phyloP scores from a whole-genome alignment of 2,329 filamentous ascomycete species.

The Exophiala aquamarina region DNA sequence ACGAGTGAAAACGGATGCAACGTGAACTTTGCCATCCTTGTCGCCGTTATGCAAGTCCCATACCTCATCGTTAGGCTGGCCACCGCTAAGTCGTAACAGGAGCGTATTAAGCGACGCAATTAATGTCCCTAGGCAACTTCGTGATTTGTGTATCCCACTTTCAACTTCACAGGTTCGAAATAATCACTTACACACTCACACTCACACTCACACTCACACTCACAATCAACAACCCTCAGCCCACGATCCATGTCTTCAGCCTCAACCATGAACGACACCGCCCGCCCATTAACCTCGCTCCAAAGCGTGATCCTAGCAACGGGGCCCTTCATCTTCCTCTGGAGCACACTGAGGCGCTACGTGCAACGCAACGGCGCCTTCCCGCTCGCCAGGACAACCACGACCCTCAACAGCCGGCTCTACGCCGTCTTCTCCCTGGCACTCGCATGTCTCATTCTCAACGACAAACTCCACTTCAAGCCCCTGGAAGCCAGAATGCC shows the following conservation, averaged over 20 bases:
- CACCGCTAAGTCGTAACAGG: too few relatives aligned
- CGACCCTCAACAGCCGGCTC: slow-evolving; percentile 20
- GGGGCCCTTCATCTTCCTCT: slow-evolving; percentile 20
- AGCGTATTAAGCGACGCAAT: too few relatives aligned
- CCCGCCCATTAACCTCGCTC: slow-evolving; percentile 12
- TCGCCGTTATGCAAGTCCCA: too few relatives aligned
- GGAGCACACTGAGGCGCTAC: slow-evolving; percentile 15
- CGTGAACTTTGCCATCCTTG: too few relatives aligned
- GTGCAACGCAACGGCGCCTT: slow-evolving; percentile 20
- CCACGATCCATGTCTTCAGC: neutral
- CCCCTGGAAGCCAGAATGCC: neutral
- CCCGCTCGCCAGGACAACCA: slow-evolving; percentile 6
- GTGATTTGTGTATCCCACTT: too few relatives aligned
- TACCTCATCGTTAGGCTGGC: too few relatives aligned
- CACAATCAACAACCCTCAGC: too few relatives aligned
- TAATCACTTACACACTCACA: neutral
- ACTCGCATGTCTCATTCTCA: slow-evolving; percentile 13
- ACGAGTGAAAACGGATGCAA: too few relatives aligned
- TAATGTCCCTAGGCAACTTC: too few relatives aligned
- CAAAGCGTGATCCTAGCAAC: slow-evolving; percentile 21
- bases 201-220: neutral
- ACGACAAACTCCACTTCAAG: slow-evolving; percentile 11
- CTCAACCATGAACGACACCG: slow-evolving; percentile 8
- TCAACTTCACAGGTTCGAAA: neutral
- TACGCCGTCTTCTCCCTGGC: slow-evolving; percentile 23